phyloP scores from a whole-genome alignment of 345 rosid genomes.

The Eucalyptus dawsonii region DNA sequence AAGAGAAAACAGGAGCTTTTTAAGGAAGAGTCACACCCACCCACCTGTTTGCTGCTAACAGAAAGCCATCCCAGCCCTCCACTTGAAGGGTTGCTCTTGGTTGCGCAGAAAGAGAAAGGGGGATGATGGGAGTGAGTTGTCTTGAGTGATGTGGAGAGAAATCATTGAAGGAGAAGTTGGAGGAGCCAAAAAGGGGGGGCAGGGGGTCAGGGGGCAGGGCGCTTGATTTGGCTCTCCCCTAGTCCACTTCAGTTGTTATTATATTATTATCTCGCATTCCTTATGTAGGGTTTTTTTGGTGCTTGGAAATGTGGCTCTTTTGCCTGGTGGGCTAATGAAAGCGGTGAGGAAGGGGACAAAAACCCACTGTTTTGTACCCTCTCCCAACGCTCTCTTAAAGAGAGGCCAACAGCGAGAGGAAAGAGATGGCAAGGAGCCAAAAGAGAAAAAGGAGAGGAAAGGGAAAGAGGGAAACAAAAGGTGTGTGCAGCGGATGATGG shows the following conservation, averaged over 20 bases:
- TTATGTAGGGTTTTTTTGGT: constrained; percentile 23
- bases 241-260: not conserved
- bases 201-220: not conserved
- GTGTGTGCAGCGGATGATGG: constrained; percentile 2
- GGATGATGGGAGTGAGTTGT: not conserved
- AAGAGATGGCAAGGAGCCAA: not conserved
- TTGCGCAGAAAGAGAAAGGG: not conserved
- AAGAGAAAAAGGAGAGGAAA: not conserved
- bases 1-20: not conserved
- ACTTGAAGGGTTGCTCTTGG: not conserved
- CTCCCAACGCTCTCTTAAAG: not conserved
- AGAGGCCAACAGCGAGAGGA: not conserved
- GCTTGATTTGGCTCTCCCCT: not conserved
- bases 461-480: not conserved
- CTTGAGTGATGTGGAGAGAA: not conserved
- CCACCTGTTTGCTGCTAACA: constrained; percentile 1
- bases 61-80: not conserved
- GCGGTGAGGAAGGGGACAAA: not conserved
- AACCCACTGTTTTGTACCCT: not conserved
- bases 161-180: not conserved
- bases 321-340: not conserved
- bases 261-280: constrained; percentile 3
- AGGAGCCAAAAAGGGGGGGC: not conserved
- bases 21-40: not conserved
- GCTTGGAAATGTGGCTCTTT: not conserved